Evolutionary conservation across 2,329 filamentous ascomycete genomes (phyloP), one percentile per base, ranked within the genome.

Genomic region (Penicillium fuscoglaucum): DNA sequence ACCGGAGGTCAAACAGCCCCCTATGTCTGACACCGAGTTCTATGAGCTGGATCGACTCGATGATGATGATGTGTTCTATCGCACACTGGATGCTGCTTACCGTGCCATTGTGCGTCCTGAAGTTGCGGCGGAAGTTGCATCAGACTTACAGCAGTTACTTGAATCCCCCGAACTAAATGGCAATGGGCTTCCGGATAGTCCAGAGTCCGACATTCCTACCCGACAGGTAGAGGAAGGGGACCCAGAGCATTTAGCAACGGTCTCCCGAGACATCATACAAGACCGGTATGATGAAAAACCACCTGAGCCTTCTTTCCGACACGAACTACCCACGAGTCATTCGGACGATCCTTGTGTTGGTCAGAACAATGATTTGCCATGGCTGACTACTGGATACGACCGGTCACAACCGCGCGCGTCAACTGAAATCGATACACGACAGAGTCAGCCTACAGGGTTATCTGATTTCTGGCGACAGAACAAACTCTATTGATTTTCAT

Each of bases 401-500:
- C 17, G 12, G 29, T 5, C 44, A 17, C 28, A 41, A 19, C 26
- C 19, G 26, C 19, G 6, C 8, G 8, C 24, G 1, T 41, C 31
- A 13, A 26, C 39, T 24, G 31, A 2, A 31, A 12, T 17, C 19
- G 28, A 21, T n/a, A 17, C 31, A 13, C 21, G 17, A 15, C 24
- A 12, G n/a, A 28, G 19, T 19, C 24, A 49, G 10, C n/a, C 8
- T 26, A 9, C 51, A 3, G 19, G 31, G 10, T 49, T 59, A 29
- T 44, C 57, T 28, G 54, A 44, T 7, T 68, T 69, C 56, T 69
- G 67, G 67, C 58, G 62, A 39, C 58, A 61, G 40, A 68, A 67
- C 35, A 67, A 55, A 55, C 51, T 73, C 10, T 72, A 73, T 59
- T 74, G 46, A 62, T 35, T n/a, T 45, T 28, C 40, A 15, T n/a